These are phyloP conservation scores for Bacidia rubella DNA, from an alignment of 495 filamentous ascomycete species.

Conservation along the genomic window DNA sequence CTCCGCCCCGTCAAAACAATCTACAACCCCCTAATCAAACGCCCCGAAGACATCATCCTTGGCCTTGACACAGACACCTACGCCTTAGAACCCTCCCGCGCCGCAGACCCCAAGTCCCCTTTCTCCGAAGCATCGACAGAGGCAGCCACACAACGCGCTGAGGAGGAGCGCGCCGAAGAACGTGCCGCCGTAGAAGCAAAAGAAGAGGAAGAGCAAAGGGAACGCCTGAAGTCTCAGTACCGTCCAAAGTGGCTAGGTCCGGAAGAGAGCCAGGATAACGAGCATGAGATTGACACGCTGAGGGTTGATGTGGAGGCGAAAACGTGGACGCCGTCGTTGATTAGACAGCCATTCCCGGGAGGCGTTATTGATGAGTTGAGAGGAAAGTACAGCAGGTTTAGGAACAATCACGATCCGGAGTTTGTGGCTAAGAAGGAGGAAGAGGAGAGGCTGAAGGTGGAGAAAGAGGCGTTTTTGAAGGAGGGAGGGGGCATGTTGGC, in stretches of 20 bases:
- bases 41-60: constrained; percentile 60
- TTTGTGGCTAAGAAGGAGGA: constrained; percentile 43
- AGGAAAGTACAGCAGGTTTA: constrained; percentile 70
- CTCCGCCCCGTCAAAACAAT: constrained; percentile 73
- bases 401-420: constrained; percentile 61
- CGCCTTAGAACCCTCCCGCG: neutral
- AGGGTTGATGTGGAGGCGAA: constrained; percentile 59
- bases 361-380: constrained; percentile 76
- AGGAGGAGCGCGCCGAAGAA: constrained; percentile 16
- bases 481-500: constrained; percentile 25
- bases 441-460: constrained; percentile 39
- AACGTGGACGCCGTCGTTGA: constrained; percentile 64
- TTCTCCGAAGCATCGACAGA: constrained; percentile 27
- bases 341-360: constrained; percentile 63
- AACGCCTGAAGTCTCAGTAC: neutral
- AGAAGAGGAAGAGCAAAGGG: constrained; percentile 20
- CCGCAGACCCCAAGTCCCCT: neutral
- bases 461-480: constrained; percentile 28
- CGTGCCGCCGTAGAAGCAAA: constrained; percentile 51
- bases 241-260: neutral
- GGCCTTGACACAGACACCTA: constrained; percentile 34
- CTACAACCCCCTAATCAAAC: constrained; percentile 43
- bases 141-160: constrained; percentile 31
- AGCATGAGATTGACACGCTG: constrained; percentile 53
- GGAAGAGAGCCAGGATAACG: constrained; percentile 21